A percentile compares a stretch with the other conserved stretches of the same genome.
phyloP scores from a whole-genome alignment of 106 monocot species.

The Dioscorea dumetorum region DNA sequence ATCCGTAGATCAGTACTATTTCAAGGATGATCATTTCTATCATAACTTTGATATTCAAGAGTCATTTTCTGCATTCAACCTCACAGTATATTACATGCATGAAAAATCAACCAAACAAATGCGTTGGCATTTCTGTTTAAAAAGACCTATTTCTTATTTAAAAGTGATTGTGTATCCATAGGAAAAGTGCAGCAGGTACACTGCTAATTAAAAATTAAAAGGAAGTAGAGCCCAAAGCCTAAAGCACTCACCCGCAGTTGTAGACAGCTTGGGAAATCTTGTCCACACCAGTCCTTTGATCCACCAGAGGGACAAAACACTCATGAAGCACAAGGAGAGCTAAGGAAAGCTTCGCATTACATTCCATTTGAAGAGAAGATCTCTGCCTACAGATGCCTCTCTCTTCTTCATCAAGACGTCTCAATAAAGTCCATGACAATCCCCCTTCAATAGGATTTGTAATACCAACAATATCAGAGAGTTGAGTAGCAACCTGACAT shows the following conservation, averaged over 20 bases:
- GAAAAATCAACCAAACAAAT: too few relatives aligned
- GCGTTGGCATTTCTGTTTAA: too few relatives aligned
- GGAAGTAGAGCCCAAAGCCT: neutral
- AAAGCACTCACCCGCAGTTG: conserved; percentile 46
- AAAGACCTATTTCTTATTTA: too few relatives aligned
- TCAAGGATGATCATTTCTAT: too few relatives aligned
- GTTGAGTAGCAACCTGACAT: conserved; percentile 30
- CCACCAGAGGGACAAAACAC: conserved; percentile 53
- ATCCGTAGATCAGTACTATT: too few relatives aligned
- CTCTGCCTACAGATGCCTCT: conserved; percentile 10
- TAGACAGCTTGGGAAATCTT: conserved; percentile 62
- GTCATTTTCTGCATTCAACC: too few relatives aligned
- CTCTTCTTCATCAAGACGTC: conserved; percentile 37
- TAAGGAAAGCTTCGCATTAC: conserved; percentile 52
- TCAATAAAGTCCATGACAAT: conserved; percentile 55
- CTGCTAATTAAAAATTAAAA: neutral
- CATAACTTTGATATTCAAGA: too few relatives aligned
- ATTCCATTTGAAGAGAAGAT: conserved; percentile 27
- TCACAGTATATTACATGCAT: too few relatives aligned
- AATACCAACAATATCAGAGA: conserved; percentile 37
- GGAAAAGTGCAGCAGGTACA: too few relatives aligned
- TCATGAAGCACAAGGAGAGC: conserved; percentile 43
- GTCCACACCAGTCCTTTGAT: conserved; percentile 49
- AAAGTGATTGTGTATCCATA: too few relatives aligned
- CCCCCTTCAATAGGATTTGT: conserved; percentile 36